A percentile compares a stretch with the other conserved stretches of the same genome.
Evolutionary conservation across 257 asterid genomes (phyloP).

Genomic region (Solanum virginianum): DNA sequence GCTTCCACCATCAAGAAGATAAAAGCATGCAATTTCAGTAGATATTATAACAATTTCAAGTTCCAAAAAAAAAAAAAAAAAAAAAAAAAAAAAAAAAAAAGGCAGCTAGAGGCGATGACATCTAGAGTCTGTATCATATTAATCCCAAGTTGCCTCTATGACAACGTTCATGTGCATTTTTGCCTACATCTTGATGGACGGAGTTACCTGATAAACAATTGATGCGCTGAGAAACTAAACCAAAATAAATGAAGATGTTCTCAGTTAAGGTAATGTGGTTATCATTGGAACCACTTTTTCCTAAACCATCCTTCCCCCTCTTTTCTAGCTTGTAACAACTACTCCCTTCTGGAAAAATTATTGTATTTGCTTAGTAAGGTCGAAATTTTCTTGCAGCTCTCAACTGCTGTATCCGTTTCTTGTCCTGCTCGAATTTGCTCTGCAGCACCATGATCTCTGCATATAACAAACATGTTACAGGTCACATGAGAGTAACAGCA

Average conservation of each 20-base stretch:
- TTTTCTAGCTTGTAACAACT: not conserved
- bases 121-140: not conserved
- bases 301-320: not conserved
- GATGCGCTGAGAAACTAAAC: not conserved
- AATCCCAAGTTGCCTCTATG: not conserved
- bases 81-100: too few relatives aligned
- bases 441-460: slow-evolving; percentile 85
- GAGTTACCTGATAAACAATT: not conserved
- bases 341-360: not conserved
- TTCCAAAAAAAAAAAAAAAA: not conserved
- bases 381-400: slow-evolving; percentile 81
- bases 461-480: not conserved
- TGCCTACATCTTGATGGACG: not conserved
- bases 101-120: not conserved
- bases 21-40: not conserved
- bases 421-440: slow-evolving; percentile 90
- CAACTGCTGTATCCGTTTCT: slow-evolving; percentile 77
- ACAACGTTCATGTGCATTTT: not conserved
- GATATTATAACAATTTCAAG: not conserved
- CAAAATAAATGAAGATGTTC: not conserved
- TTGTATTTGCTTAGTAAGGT: slow-evolving; percentile 29
- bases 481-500: not conserved
- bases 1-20: not conserved
- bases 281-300: not conserved
- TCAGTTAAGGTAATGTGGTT: not conserved